phyloP scores from a whole-genome alignment of 1,284 basidiomycete species.

The Singerocomus inundabilis region DNA sequence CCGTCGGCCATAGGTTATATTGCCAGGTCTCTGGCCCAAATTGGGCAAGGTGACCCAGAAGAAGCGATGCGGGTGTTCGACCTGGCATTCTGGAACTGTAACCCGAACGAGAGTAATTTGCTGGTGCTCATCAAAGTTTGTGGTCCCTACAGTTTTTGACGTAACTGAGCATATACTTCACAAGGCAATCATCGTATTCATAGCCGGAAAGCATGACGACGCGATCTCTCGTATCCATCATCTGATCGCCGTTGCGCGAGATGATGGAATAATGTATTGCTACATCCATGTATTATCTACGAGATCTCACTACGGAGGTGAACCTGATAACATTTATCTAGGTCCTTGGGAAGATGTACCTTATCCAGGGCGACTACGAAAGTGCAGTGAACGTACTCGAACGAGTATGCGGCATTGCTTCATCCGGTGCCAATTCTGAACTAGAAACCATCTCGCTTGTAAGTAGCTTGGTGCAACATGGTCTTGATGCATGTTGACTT shows the following conservation, averaged over 20 bases:
- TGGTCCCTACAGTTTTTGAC: neutral
- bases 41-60: neutral
- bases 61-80: constrained; percentile 1
- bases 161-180: neutral
- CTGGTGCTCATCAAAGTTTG: constrained; percentile 8
- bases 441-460: no score
- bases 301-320: neutral
- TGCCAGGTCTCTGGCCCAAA: neutral
- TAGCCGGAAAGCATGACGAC: neutral
- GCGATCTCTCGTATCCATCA: neutral
- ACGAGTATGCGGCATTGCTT: no score
- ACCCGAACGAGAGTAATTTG: neutral
- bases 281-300: neutral
- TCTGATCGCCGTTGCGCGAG: neutral
- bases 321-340: neutral
- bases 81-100: neutral
- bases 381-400: no score
- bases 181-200: constrained; percentile 3
- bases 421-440: no score
- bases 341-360: no score
- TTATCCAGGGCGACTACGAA: no score
- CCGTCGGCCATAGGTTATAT: constrained; percentile 8
- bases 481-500: no score
- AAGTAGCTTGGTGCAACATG: neutral
- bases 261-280: neutral